Percentiles rank a stretch among this genome's conserved stretches.
These are phyloP conservation scores for Exophiala viscosa DNA, from an alignment of 2,329 filamentous ascomycete species.

Conservation along the genomic window DNA sequence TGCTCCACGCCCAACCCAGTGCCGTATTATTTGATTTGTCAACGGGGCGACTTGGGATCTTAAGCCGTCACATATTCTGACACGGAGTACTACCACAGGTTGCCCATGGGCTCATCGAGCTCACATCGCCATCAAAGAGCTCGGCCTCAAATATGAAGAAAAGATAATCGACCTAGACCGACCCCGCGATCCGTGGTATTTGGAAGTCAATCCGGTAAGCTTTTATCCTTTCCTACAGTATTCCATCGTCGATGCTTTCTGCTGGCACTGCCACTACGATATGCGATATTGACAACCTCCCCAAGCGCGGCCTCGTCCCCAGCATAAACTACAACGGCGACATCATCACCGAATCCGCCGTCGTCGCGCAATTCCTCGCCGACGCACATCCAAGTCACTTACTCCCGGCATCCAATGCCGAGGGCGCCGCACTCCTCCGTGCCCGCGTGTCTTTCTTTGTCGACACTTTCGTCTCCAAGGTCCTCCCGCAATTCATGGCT, in stretches of 20 bases:
- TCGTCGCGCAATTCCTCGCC: slow-evolving; percentile 67
- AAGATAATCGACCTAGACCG: slow-evolving; percentile 67
- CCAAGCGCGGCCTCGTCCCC: slow-evolving; percentile 67
- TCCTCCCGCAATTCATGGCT: slow-evolving; percentile 47
- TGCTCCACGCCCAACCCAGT: no score
- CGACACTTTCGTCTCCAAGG: slow-evolving; percentile 64
- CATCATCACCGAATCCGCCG: slow-evolving; percentile 68
- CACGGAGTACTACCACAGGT: neutral
- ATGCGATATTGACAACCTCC: neutral
- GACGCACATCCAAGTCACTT: slow-evolving; percentile 57
- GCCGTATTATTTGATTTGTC: no score
- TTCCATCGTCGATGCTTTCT: no score
- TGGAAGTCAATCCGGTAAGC: slow-evolving; percentile 68
- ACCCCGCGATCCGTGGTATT: slow-evolving; percentile 69
- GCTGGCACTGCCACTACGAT: neutral
- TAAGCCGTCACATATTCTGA: no score
- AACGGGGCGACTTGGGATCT: no score
- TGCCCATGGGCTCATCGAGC: slow-evolving; percentile 75
- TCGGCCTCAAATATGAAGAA: slow-evolving; percentile 63
- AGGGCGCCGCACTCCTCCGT: slow-evolving; percentile 52
- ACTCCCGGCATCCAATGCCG: neutral
- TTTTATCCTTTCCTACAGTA: no score
- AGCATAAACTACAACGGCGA: slow-evolving; percentile 57
- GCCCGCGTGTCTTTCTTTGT: slow-evolving; percentile 69
- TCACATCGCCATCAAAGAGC: slow-evolving; percentile 66